A percentile compares a stretch with the other conserved stretches of the same genome.
phyloP scores from a whole-genome alignment of 345 rosid genomes.

The Eucalyptus erythrocorys region DNA sequence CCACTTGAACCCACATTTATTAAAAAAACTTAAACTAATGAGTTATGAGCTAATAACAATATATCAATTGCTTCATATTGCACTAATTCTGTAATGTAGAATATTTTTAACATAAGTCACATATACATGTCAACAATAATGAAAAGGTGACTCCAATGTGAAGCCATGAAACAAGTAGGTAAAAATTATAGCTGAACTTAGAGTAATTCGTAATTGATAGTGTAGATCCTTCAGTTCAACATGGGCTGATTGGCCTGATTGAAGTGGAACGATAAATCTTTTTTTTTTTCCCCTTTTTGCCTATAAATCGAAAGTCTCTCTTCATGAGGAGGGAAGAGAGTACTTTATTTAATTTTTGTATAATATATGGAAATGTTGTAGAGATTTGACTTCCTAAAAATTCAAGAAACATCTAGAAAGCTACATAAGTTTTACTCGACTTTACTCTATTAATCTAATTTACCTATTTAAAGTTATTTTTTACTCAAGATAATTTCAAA shows the following conservation, averaged over 20 bases:
- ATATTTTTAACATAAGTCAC: background rate
- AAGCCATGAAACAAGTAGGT: background rate
- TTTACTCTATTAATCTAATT: background rate
- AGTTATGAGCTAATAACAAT: background rate
- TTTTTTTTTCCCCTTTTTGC: background rate
- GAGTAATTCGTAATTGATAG: background rate
- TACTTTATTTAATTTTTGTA: no score
- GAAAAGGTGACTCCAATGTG: no score
- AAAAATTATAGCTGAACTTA: background rate
- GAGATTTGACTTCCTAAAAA: background rate
- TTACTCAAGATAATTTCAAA: background rate
- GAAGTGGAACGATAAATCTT: background rate
- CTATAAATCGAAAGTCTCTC: background rate
- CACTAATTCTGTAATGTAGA: background rate
- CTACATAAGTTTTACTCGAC: background rate
- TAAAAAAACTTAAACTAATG: background rate
- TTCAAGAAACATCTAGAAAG: background rate
- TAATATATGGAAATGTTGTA: background rate
- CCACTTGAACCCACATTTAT: background rate
- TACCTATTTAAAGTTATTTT: no score
- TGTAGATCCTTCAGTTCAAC: background rate
- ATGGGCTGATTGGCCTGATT: background rate
- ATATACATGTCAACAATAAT: background rate
- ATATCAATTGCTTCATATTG: background rate
- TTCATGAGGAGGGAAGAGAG: background rate